These are phyloP conservation scores for Intubia oerlemansii DNA, from an alignment of 2,329 filamentous ascomycete genomes.

Conservation along the genomic window DNA sequence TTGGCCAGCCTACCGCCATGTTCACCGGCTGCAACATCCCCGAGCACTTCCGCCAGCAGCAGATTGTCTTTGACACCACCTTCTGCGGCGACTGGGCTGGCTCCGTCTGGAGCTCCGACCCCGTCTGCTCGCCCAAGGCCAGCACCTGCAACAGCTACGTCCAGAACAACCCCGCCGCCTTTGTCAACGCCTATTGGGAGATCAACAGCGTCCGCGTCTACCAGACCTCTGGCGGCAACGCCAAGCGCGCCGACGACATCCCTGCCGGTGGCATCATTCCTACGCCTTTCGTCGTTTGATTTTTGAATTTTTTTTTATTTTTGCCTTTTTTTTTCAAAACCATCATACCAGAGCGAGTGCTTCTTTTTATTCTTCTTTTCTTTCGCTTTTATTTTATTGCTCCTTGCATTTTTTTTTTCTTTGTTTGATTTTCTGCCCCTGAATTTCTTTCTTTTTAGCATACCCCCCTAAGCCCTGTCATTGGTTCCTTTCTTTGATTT, in stretches of 20 bases:
- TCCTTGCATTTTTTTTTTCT: background rate
- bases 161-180: constrained; percentile 44
- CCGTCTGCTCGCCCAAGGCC: constrained; percentile 37
- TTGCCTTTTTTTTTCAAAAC: too few relatives aligned
- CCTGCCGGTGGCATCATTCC: background rate
- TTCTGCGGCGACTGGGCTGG: constrained; percentile 85
- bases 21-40: constrained; percentile 58
- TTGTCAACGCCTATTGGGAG: constrained; percentile 55
- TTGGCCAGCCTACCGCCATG: constrained; percentile 45
- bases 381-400: background rate
- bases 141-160: constrained; percentile 53
- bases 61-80: constrained; percentile 62
- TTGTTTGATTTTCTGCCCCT: background rate
- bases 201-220: constrained; percentile 53
- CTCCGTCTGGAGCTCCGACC: constrained; percentile 35
- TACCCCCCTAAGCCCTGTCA: too few relatives aligned
- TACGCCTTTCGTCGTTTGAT: background rate
- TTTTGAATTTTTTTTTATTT: background rate
- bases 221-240: constrained; percentile 10
- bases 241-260: constrained; percentile 1
- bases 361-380: background rate
- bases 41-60: constrained; percentile 45
- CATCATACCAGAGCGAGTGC: too few relatives aligned
- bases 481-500: constrained; percentile 1
- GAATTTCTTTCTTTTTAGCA: background rate